These are phyloP conservation scores for Teratosphaeria gauchensis DNA, from an alignment of 2,329 filamentous ascomycete genomes.

Conservation along the genomic window DNA sequence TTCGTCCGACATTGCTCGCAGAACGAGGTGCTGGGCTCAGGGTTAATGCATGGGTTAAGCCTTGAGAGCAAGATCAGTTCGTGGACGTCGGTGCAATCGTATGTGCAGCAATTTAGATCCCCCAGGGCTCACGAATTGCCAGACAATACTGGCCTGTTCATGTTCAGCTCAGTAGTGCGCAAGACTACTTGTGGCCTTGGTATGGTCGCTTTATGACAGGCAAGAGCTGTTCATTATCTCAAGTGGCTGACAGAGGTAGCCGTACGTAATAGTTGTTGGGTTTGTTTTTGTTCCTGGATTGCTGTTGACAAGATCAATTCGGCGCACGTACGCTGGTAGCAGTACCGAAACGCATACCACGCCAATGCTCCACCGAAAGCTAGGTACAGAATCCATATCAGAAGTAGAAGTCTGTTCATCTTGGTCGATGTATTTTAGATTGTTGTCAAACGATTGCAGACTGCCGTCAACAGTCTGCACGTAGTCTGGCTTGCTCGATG, in stretches of 20 bases:
- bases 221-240: background rate
- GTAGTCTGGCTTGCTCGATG: background rate
- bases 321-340: background rate
- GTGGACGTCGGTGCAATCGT: background rate
- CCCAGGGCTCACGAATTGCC: background rate
- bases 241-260: background rate
- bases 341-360: background rate
- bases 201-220: background rate
- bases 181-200: background rate
- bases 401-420: background rate
- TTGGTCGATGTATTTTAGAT: background rate
- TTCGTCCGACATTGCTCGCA: background rate
- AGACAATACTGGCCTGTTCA: background rate
- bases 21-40: background rate
- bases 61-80: background rate
- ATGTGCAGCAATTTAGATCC: background rate
- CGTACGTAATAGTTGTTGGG: background rate
- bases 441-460: background rate
- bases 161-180: background rate
- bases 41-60: background rate
- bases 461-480: background rate
- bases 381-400: background rate
- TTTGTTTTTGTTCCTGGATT: background rate
- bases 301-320: background rate
- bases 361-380: background rate